phyloP scores from a whole-genome alignment of 2,329 filamentous ascomycete genomes.

The Verticillium dahliae region DNA sequence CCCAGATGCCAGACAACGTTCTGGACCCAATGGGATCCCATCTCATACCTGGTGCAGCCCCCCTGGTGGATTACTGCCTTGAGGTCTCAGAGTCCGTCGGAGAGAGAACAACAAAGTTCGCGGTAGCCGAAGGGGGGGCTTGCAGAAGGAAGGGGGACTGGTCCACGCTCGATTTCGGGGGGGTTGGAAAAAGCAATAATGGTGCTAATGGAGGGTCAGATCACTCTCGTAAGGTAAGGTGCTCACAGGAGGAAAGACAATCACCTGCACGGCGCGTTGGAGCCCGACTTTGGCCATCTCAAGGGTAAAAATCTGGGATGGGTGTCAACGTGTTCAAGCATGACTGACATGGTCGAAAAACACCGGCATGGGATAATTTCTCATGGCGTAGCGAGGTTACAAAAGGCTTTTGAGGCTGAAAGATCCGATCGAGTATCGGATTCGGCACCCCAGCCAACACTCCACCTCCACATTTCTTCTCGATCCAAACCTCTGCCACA shows the following conservation, averaged over 20 bases:
- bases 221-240: not conserved
- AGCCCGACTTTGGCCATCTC: too few species aligned
- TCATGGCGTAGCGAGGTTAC: not conserved
- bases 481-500: not conserved
- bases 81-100: not conserved
- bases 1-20: too few species aligned
- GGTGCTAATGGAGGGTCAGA: not conserved
- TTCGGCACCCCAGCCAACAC: not conserved
- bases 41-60: not conserved
- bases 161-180: not conserved
- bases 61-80: not conserved
- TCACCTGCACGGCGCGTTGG: not conserved
- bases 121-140: not conserved
- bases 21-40: not conserved
- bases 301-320: too few species aligned
- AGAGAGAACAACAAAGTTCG: not conserved
- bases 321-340: too few species aligned
- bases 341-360: not conserved
- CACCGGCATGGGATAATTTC: not conserved
- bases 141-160: not conserved
- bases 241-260: not conserved
- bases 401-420: not conserved
- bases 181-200: not conserved
- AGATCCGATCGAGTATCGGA: not conserved
- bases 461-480: not conserved